Base-by-base conservation (phyloP, 2,329 filamentous ascomycete genomes). In the Elsinoe australis region DNA sequence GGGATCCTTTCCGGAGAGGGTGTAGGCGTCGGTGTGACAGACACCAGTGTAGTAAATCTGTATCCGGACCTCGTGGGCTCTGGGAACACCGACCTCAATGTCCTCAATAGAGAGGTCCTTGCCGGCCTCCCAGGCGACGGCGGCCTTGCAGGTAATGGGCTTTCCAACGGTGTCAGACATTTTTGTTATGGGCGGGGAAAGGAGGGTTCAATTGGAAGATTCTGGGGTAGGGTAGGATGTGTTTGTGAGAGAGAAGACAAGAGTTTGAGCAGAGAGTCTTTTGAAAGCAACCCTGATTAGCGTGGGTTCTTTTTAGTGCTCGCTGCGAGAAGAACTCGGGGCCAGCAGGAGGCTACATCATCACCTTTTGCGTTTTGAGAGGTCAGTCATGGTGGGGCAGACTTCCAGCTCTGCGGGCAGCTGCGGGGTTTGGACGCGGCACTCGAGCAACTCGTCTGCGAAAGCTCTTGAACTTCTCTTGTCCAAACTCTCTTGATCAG, bases 21-120 rank as follows among this genome's bases (percentile, higher is more conserved):
- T 94, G 77, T 94, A 95, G 62, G 92, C 87, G 76, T 94, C 87
- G 84, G 90, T 98, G 74, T 98, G 92, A 76, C 92, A 98, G 66
- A 98, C 92, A 70, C 92, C 92, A 47, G 92, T 98, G 75, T 95
- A 94, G 76, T 90, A 83, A 66, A 96, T 87, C 75, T 96, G 74
- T 64, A 98, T 95, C 61, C 92, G 87, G 64, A 98, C 92, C 73
- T 98, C 92, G 71, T 94, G 80, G 53, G 90, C 89, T 70, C 77
- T 82, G 52, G 92, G 92, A 54, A 90, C 85, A 47, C 76, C 80
- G 56, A 98, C 92, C 72, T 96, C 89, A 61, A 98, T 76, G 58
- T 94, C 87, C 72, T 98, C 92, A 58, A 96, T 78, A 60, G 75
- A 80, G 56, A 98, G 79, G 58, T 87, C 83, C 73, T 95, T 86